Conservation (phyloP, 1,284 basidiomycete species). For the Ceratobasidium sp. region DNA sequence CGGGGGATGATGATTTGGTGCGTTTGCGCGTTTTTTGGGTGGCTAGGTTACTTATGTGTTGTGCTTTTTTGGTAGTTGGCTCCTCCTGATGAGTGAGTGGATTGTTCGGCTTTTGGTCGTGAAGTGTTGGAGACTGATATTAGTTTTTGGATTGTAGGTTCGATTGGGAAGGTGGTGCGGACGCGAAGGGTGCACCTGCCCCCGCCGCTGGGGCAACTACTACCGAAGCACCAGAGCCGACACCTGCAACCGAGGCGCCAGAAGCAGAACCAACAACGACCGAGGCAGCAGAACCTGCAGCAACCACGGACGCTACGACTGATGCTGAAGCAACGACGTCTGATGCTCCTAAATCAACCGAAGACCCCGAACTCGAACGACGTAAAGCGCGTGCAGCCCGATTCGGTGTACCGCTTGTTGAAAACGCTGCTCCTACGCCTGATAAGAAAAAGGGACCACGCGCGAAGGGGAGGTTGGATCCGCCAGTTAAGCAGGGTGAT, state of each 20-base stretch:
- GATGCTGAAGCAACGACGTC: constrained; percentile 45
- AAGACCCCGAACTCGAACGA: constrained; percentile 41
- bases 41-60: no score
- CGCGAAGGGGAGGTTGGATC: constrained; percentile 47
- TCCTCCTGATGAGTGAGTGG: constrained; percentile 33
- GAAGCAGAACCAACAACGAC: constrained; percentile 25
- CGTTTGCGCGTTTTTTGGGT: constrained; percentile 32
- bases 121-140: no score
- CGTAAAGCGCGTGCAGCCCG: constrained; percentile 67
- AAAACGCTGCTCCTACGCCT: constrained; percentile 53
- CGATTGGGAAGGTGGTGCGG: constrained; percentile 40
- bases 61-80: no score
- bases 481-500: constrained; percentile 47
- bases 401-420: constrained; percentile 75
- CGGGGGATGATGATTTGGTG: constrained; percentile 50
- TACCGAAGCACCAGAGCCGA: constrained; percentile 40
- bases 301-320: constrained; percentile 22
- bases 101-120: not conserved
- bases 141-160: constrained; percentile 26
- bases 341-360: constrained; percentile 44
- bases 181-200: not conserved
- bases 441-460: constrained; percentile 46
- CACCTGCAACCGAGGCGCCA: not conserved
- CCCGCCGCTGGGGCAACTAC: constrained; percentile 33
- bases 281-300: not conserved